phyloP scores from a whole-genome alignment of 805 yeast species.

The Pachysolen tannophilus region DNA sequence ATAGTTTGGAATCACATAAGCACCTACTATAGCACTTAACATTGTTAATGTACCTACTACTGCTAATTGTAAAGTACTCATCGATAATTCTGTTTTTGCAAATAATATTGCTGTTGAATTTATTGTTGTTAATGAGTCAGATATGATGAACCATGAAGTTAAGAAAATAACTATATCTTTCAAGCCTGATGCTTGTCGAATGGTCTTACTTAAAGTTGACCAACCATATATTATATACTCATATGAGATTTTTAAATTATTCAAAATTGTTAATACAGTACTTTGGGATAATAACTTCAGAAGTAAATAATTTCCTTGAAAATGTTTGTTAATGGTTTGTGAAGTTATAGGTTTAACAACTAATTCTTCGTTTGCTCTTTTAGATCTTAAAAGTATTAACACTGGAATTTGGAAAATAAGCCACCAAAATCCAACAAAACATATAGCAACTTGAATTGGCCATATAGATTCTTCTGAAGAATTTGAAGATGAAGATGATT shows the following conservation, averaged over 20 bases:
- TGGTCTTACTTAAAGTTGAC: constrained; percentile 44
- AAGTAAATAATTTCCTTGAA: background rate
- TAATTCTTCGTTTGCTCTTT: constrained; percentile 28
- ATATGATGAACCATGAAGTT: constrained; percentile 67
- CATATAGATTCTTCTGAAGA: constrained; percentile 15
- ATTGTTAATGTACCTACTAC: constrained; percentile 59
- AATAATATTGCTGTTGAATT: constrained; percentile 73
- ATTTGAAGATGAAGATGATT: constrained; percentile 11
- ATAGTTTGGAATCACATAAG: constrained; percentile 44
- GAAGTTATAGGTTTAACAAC: background rate
- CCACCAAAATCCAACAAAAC: constrained; percentile 75
- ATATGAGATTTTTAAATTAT: constrained; percentile 10
- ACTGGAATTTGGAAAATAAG: constrained; percentile 60
- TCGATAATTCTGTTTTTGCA: constrained; percentile 60
- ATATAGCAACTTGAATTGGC: constrained; percentile 51
- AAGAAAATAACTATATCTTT: constrained; percentile 61
- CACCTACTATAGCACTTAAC: constrained; percentile 60
- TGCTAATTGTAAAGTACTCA: constrained; percentile 62
- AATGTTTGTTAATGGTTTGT: background rate
- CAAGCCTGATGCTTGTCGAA: constrained; percentile 51
- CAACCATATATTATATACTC: constrained; percentile 52
- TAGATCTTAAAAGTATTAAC: constrained; percentile 33
- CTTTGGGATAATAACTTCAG: background rate
- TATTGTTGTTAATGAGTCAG: constrained; percentile 71
- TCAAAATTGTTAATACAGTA: constrained; percentile 1